phyloP scores from a whole-genome alignment of 1,284 basidiomycete genomes.

The Sanghuangporus baumii region DNA sequence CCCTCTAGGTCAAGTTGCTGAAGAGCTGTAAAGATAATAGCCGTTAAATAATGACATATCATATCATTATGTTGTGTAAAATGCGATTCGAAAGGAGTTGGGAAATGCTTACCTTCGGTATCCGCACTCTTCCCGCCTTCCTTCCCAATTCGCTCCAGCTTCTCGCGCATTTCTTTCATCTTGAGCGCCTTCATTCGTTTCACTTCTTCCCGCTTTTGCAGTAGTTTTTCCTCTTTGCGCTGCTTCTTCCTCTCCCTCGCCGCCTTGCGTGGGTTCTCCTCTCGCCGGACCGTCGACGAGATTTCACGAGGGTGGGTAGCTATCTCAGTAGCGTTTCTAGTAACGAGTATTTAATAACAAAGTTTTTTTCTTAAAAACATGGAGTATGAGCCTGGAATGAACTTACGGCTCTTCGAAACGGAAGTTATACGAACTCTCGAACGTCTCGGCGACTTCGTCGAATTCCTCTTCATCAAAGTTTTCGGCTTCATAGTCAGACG shows the following conservation, averaged over 20 bases:
- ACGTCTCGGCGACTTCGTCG: constrained; percentile 66
- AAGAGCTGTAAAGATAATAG: constrained; percentile 35
- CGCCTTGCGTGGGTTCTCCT: constrained; percentile 76
- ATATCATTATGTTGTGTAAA: not conserved
- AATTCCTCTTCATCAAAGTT: constrained; percentile 48
- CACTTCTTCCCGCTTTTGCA: constrained; percentile 74
- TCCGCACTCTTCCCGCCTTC: constrained; percentile 53
- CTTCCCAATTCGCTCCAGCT: constrained; percentile 64
- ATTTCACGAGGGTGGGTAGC: constrained; percentile 75
- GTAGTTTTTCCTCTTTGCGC: constrained; percentile 75
- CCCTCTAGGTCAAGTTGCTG: constrained; percentile 66
- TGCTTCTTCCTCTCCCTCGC: constrained; percentile 71
- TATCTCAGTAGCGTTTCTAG: constrained; percentile 69
- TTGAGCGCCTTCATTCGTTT: constrained; percentile 77
- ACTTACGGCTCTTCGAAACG: constrained; percentile 89
- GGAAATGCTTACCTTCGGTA: constrained; percentile 34
- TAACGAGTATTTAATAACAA: not conserved
- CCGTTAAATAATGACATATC: not conserved
- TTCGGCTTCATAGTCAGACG: constrained; percentile 31
- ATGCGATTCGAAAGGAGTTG: not conserved
- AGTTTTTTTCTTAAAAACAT: not conserved
- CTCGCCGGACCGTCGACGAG: constrained; percentile 65
- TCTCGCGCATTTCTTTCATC: constrained; percentile 75
- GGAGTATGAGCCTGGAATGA: not conserved
- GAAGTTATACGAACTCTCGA: constrained; percentile 88